Conservation (phyloP, 176 grass and related monocot genomes). For the Carex littledalei region DNA sequence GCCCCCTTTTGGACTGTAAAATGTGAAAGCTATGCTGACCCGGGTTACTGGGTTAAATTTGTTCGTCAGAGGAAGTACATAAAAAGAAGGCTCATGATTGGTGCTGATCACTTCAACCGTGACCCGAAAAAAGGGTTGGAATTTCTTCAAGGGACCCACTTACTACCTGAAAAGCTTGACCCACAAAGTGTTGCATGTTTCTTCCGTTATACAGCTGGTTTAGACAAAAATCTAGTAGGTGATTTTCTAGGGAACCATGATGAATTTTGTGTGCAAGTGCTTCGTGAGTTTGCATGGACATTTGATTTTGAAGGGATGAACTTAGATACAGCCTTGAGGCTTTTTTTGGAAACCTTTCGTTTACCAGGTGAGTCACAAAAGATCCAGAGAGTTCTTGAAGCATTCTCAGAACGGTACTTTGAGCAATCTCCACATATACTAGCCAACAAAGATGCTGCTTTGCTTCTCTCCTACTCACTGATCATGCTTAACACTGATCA, state of each 20-base stretch:
- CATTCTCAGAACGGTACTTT: slow-evolving; percentile 95
- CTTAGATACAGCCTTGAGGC: slow-evolving; percentile 83
- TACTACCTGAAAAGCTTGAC: slow-evolving; percentile 97
- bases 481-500: slow-evolving; percentile 99
- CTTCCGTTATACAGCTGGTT: slow-evolving; percentile 81
- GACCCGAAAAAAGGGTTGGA: slow-evolving; percentile 98
- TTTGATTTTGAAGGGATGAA: slow-evolving; percentile 95
- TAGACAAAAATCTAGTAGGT: slow-evolving; percentile 97
- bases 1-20: slow-evolving; percentile 89
- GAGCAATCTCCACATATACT: slow-evolving; percentile 84
- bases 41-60: slow-evolving; percentile 90
- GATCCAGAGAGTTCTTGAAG: slow-evolving; percentile 98
- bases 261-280: slow-evolving; percentile 98
- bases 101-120: slow-evolving; percentile 96
- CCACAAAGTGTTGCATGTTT: slow-evolving; percentile 97
- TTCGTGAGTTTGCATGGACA: slow-evolving; percentile 90
- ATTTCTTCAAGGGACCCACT: slow-evolving; percentile 95
- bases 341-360: slow-evolving; percentile 92
- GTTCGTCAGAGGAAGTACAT: slow-evolving; percentile 87
- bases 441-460: slow-evolving; percentile 91
- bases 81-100: slow-evolving; percentile 86
- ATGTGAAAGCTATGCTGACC: slow-evolving; percentile 79
- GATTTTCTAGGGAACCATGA: slow-evolving; percentile 99
- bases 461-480: slow-evolving; percentile 83
- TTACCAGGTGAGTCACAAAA: slow-evolving; percentile 97